These are phyloP conservation scores for Annulohypoxylon stygium DNA, from an alignment of 495 filamentous ascomycete species.

Conservation along the genomic window DNA sequence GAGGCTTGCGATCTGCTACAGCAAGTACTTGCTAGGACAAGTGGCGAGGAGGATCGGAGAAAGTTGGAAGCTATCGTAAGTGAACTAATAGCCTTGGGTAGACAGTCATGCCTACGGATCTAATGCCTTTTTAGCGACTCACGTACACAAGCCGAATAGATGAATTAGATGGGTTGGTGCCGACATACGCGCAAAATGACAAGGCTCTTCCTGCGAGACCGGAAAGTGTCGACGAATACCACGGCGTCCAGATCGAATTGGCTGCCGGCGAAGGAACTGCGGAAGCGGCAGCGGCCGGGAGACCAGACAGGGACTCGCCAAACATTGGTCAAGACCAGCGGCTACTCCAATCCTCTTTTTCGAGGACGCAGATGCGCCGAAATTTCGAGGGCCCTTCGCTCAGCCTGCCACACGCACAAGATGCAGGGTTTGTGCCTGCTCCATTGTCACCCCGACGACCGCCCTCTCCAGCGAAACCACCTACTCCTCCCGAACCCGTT, in stretches of 20 bases:
- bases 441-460: slow-evolving; percentile 73
- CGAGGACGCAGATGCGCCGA: slow-evolving; percentile 57
- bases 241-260: slow-evolving; percentile 63
- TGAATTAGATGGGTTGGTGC: slow-evolving; percentile 80
- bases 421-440: slow-evolving; percentile 70
- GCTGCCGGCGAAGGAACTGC: slow-evolving; percentile 64
- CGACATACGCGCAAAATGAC: slow-evolving; percentile 67
- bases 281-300: slow-evolving; percentile 61
- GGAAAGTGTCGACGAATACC: slow-evolving; percentile 72
- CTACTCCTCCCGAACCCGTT: slow-evolving; percentile 55
- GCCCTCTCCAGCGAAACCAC: slow-evolving; percentile 56
- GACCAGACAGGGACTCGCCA: slow-evolving; percentile 56
- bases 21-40: slow-evolving; percentile 86
- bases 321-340: slow-evolving; percentile 33
- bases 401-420: slow-evolving; percentile 58
- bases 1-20: slow-evolving; percentile 91
- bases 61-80: slow-evolving; percentile 95
- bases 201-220: slow-evolving; percentile 86
- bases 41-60: slow-evolving; percentile 83
- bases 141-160: slow-evolving; percentile 91
- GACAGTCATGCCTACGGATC: not conserved
- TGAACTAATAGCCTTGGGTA: slow-evolving; percentile 36
- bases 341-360: slow-evolving; percentile 63
- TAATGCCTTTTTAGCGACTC: slow-evolving; percentile 69
- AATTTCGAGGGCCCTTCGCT: slow-evolving; percentile 54